A percentile compares a stretch with the other conserved stretches of the same genome.
phyloP scores from a whole-genome alignment of 164 flowering plant genomes.

The Liquidambar formosana region DNA sequence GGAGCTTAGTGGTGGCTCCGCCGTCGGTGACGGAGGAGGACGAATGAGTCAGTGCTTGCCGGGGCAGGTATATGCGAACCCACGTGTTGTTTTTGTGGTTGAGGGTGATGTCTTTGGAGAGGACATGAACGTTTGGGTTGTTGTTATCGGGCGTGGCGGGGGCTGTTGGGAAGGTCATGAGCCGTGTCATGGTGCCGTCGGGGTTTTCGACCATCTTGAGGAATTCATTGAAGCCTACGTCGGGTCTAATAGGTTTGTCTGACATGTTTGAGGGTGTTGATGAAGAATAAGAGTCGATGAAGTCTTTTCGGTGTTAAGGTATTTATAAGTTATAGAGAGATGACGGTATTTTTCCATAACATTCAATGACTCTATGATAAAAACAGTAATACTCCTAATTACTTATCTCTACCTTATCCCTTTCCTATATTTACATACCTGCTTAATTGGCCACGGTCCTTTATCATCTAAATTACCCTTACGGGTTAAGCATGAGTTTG shows the following conservation, averaged over 20 bases:
- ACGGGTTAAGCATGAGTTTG: too few relatives aligned
- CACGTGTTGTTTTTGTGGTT: slow-evolving; percentile 30
- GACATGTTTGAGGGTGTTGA: not conserved
- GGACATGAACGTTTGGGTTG: not conserved
- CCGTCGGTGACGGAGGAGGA: too few relatives aligned
- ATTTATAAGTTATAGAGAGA: too few relatives aligned
- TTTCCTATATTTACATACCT: too few relatives aligned
- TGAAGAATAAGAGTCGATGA: too few relatives aligned
- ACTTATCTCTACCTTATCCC: too few relatives aligned
- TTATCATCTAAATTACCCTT: too few relatives aligned
- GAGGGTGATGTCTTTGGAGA: slow-evolving; percentile 28
- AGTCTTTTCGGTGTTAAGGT: too few relatives aligned
- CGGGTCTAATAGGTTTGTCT: not conserved
- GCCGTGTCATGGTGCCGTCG: slow-evolving; percentile 20
- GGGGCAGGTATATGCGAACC: slow-evolving; percentile 39
- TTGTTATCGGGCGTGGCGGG: slow-evolving; percentile 11
- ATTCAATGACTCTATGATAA: too few relatives aligned
- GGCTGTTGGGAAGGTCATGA: not conserved
- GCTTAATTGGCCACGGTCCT: too few relatives aligned
- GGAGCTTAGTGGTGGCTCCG: slow-evolving; percentile 38
- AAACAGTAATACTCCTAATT: too few relatives aligned
- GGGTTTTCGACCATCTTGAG: slow-evolving; percentile 10
- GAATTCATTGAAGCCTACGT: not conserved
- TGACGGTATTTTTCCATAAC: too few relatives aligned
- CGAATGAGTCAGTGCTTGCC: not conserved